Evolutionary conservation across 352 stramenopile species (phyloP).

Genomic region (Peronospora farinosa): DNA sequence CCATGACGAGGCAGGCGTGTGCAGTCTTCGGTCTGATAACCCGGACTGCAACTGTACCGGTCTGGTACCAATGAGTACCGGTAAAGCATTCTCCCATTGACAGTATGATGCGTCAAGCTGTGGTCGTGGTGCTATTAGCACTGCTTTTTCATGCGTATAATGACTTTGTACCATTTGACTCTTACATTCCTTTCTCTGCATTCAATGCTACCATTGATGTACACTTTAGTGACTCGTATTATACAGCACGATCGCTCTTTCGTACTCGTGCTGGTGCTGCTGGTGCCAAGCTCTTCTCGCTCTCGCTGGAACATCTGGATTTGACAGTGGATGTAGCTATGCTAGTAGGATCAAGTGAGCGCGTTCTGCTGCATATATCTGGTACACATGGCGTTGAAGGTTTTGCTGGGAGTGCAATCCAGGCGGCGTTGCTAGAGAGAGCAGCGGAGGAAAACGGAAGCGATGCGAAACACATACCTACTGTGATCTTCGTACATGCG

Average conservation of each 20-base stretch:
- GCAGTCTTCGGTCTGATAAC: constrained; percentile 7
- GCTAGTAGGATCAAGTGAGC: constrained; percentile 35
- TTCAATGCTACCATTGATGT: constrained; percentile 32
- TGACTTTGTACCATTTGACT: constrained; percentile 48
- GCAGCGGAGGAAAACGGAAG: constrained; percentile 5
- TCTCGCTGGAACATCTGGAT: constrained; percentile 48
- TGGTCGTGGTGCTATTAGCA: constrained; percentile 23
- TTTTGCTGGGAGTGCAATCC: constrained; percentile 80
- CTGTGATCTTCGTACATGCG: constrained; percentile 88
- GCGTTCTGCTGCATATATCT: constrained; percentile 69
- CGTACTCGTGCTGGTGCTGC: constrained; percentile 32
- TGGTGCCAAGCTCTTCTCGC: constrained; percentile 35
- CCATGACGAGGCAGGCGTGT: constrained; percentile 35
- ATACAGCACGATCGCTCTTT: constrained; percentile 58
- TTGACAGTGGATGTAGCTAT: constrained; percentile 68
- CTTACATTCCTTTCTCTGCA: constrained; percentile 17
- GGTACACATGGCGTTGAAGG: constrained; percentile 80
- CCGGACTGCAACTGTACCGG: constrained; percentile 6
- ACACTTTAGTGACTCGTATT: constrained; percentile 59
- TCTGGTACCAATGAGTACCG: background rate
- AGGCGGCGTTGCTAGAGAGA: constrained; percentile 45
- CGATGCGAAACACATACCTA: constrained; percentile 33
- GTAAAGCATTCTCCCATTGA: constrained; percentile 3
- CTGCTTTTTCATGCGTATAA: constrained; percentile 38
- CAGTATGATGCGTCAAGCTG: constrained; percentile 2